phyloP scores from a whole-genome alignment of 2,329 filamentous ascomycete genomes.

The Fusarium nanum region DNA sequence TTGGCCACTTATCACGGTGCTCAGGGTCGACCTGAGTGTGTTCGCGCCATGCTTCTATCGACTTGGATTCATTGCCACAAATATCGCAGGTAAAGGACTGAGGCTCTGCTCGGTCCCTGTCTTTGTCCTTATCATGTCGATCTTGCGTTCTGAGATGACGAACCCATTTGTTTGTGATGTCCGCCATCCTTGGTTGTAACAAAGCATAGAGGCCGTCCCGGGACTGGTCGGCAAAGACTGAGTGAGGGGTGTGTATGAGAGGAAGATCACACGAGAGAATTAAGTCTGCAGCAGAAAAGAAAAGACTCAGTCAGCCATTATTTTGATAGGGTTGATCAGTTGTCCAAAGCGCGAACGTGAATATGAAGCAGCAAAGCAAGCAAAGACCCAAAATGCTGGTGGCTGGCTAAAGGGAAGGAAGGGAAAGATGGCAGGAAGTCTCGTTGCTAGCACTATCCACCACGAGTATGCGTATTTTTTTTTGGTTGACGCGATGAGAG shows the following conservation, averaged over 20 bases:
- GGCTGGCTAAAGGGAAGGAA: not conserved
- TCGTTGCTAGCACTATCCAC: too few relatives aligned
- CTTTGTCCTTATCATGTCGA: conserved; percentile 25
- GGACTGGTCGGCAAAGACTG: conserved; percentile 2
- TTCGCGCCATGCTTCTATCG: conserved; percentile 44
- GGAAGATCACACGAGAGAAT: not conserved
- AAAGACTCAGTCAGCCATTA: conserved; percentile 14
- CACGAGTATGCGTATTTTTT: too few relatives aligned
- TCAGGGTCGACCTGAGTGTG: conserved; percentile 39
- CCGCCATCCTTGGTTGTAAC: conserved; percentile 25
- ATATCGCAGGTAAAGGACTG: conserved; percentile 12
- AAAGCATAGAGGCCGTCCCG: conserved; percentile 18
- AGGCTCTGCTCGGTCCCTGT: not conserved
- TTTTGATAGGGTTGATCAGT: not conserved
- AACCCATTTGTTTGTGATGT: conserved; percentile 35
- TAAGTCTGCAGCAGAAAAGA: not conserved
- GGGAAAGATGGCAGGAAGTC: not conserved
- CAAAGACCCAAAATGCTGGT: not conserved
- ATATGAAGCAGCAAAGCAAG: not conserved
- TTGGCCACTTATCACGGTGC: conserved; percentile 37
- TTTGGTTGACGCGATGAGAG: not conserved
- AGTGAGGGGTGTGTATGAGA: not conserved
- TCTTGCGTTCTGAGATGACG: conserved; percentile 27
- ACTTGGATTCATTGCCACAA: conserved; percentile 43
- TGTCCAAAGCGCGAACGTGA: not conserved